These are phyloP conservation scores for Pichia sp. DNA, from an alignment of 1,139 yeast genomes.

Conservation along the genomic window DNA sequence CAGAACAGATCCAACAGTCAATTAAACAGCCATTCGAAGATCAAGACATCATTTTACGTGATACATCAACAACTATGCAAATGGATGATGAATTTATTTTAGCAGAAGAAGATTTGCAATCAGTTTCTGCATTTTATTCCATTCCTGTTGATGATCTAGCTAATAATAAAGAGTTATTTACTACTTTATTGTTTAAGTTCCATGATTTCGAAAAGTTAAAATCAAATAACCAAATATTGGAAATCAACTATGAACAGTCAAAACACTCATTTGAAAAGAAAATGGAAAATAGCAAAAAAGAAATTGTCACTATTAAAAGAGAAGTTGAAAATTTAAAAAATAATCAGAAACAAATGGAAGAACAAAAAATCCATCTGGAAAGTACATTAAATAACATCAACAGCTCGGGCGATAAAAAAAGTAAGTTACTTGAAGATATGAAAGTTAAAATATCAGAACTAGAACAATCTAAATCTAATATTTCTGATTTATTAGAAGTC, in stretches of 20 bases:
- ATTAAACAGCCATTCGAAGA: not conserved
- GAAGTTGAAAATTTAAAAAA: conserved; percentile 17
- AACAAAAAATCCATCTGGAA: conserved; percentile 27
- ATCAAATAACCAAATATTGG: conserved; percentile 46
- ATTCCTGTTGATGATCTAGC: conserved; percentile 28
- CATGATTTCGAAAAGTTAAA: conserved; percentile 43
- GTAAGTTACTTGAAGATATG: conserved; percentile 15
- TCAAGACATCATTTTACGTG: not conserved
- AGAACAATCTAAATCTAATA: conserved; percentile 34
- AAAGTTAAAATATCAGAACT: conserved; percentile 23
- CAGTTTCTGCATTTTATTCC: conserved; percentile 33
- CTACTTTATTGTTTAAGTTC: conserved; percentile 39
- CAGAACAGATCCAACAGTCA: not conserved
- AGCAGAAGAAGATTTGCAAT: conserved; percentile 18
- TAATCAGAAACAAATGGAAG: conserved; percentile 30
- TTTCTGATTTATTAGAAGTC: conserved; percentile 37
- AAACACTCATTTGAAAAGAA: conserved; percentile 35
- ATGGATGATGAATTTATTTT: conserved; percentile 1
- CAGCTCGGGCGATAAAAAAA: not conserved
- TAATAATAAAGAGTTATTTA: conserved; percentile 27
- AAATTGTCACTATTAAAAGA: conserved; percentile 19
- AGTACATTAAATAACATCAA: conserved; percentile 7
- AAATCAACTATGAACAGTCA: conserved; percentile 50
- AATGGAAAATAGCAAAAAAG: conserved; percentile 30
- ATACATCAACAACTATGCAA: not conserved